A percentile compares a stretch with the other conserved stretches of the same genome.
Evolutionary conservation across 2,329 filamentous ascomycete genomes (phyloP).

Genomic region (Cladosporium sp.): DNA sequence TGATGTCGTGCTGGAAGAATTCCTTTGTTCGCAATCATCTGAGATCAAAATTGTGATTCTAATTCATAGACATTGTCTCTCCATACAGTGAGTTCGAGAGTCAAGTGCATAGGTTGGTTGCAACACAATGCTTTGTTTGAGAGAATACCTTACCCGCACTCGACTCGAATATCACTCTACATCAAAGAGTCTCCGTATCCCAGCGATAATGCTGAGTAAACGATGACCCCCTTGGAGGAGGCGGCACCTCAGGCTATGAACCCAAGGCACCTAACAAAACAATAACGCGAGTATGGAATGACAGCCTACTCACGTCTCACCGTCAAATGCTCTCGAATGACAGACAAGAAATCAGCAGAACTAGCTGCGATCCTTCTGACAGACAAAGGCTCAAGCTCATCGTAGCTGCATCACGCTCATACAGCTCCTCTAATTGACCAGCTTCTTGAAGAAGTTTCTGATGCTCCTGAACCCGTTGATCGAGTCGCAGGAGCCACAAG

Average conservation of each 20-base stretch:
- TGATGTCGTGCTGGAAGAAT: not conserved
- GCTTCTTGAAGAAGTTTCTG: not conserved
- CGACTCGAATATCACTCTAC: not conserved
- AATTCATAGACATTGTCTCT: not conserved
- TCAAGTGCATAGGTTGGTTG: not conserved
- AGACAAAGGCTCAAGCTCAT: not conserved
- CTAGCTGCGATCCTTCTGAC: not conserved
- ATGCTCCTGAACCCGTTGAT: not conserved
- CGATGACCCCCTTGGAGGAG: not conserved
- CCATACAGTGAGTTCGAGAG: not conserved
- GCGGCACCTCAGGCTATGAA: not conserved
- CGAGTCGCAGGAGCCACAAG: not conserved
- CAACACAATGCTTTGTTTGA: not conserved
- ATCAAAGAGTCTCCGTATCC: not conserved
- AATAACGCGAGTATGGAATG: not conserved
- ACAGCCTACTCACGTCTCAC: not conserved
- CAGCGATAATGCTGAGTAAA: not conserved
- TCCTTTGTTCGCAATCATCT: not conserved
- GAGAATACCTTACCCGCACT: not conserved
- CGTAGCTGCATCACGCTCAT: not conserved
- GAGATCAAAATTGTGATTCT: not conserved
- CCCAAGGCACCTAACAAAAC: not conserved
- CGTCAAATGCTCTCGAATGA: not conserved
- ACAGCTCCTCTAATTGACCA: not conserved
- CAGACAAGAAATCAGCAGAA: not conserved